phyloP scores from a whole-genome alignment of 331 rosid species.

The Ulmus americana region DNA sequence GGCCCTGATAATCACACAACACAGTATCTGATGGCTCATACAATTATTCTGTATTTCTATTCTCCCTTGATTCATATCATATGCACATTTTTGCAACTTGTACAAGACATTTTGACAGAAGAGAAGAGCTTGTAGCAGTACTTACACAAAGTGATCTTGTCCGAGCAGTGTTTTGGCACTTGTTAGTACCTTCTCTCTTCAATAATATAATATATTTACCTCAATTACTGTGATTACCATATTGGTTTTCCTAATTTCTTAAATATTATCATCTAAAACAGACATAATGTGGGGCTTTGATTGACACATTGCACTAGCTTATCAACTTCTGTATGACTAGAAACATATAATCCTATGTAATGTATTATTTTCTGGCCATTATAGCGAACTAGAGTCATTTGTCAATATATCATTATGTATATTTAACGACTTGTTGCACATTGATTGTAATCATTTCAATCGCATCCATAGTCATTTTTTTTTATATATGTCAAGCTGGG shows the following conservation, averaged over 20 bases:
- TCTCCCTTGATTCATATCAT: slow-evolving; percentile 9
- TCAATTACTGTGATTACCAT: not conserved
- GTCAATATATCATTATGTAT: not conserved
- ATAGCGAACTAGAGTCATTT: not conserved
- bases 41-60: slow-evolving; percentile 19
- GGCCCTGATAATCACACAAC: slow-evolving; percentile 32
- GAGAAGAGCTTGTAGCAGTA: slow-evolving; percentile 11
- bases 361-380: not conserved
- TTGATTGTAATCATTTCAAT: not conserved
- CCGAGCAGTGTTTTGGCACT: slow-evolving; percentile 7
- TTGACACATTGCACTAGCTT: slow-evolving; percentile 12
- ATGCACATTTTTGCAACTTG: slow-evolving; percentile 10
- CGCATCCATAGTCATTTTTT: not conserved
- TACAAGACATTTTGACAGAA: not conserved
- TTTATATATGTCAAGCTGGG: not conserved
- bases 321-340: slow-evolving; percentile 4
- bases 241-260: slow-evolving; percentile 9
- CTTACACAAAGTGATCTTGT: slow-evolving; percentile 6
- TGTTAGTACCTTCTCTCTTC: not conserved
- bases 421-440: not conserved
- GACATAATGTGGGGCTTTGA: slow-evolving; percentile 3
- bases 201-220: slow-evolving; percentile 1
- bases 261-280: slow-evolving; percentile 7
- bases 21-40: slow-evolving; percentile 10
- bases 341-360: not conserved